Conservation (phyloP, 768 basidiomycete genomes). For the Termitomyces titanicus region DNA sequence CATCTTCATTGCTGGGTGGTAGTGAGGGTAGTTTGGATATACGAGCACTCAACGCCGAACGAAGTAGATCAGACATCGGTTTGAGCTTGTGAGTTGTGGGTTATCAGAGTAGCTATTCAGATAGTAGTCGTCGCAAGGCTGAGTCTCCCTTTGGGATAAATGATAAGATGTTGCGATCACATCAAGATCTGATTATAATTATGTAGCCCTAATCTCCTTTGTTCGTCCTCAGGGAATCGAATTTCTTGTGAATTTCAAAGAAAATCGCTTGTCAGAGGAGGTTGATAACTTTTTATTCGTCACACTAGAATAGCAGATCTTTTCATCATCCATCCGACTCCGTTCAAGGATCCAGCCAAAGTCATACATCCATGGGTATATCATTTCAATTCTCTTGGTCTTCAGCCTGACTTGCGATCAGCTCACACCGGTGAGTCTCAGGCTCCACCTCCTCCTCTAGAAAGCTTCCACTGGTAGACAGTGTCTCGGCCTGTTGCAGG, state of each 20-base stretch:
- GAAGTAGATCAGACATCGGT: slow-evolving; percentile 67
- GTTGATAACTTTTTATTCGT: too few species aligned
- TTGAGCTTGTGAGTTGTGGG: too few species aligned
- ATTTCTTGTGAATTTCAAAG: too few species aligned
- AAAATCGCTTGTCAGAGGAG: too few species aligned
- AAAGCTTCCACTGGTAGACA: slow-evolving; percentile 34
- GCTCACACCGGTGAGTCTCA: slow-evolving; percentile 35
- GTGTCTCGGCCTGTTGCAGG: slow-evolving; percentile 34
- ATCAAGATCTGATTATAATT: background rate
- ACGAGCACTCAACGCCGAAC: slow-evolving; percentile 73
- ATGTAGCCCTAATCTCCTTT: background rate
- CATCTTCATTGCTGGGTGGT: slow-evolving; percentile 31
- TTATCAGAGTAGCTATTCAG: background rate
- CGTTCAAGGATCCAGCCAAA: too few species aligned
- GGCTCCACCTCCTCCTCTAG: slow-evolving; percentile 33
- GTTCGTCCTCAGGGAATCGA: too few species aligned
- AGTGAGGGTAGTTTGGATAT: slow-evolving; percentile 69
- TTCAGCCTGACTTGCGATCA: slow-evolving; percentile 9
- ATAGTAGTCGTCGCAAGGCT: too few species aligned
- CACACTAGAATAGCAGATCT: background rate
- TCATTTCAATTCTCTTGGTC: slow-evolving; percentile 11
- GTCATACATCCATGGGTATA: too few species aligned
- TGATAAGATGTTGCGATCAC: background rate
- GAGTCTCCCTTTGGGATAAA: too few species aligned
- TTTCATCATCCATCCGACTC: background rate